Conservation (phyloP, 108 stramenopile species). For the Nitzschia sp. region DNA sequence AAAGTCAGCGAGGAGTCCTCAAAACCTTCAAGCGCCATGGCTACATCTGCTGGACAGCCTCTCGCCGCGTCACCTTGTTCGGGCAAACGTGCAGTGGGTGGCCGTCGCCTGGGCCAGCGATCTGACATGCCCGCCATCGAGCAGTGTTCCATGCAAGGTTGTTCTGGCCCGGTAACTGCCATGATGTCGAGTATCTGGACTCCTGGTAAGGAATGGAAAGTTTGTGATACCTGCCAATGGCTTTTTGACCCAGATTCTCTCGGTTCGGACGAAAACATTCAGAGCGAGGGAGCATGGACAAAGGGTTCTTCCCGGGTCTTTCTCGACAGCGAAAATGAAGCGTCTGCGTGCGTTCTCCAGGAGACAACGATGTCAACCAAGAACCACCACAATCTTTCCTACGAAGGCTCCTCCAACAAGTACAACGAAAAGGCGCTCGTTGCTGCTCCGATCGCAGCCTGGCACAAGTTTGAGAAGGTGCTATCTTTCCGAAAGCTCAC, state of each 20-base stretch:
- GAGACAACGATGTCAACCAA: not conserved
- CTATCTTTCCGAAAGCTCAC: not conserved
- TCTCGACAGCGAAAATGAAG: too few species aligned
- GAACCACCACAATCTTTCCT: not conserved
- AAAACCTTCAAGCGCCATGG: not conserved
- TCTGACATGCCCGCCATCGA: not conserved
- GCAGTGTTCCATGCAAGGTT: not conserved
- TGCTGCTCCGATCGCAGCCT: not conserved
- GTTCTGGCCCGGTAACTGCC: not conserved
- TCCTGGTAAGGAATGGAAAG: not conserved
- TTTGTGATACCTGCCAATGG: conserved; percentile 1
- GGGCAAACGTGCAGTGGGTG: not conserved
- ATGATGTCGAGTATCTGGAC: not conserved
- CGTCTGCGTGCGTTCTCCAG: not conserved
- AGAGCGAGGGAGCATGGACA: too few species aligned
- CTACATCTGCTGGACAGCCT: not conserved
- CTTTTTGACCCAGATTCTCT: not conserved
- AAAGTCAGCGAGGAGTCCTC: too few species aligned
- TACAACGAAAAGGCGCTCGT: not conserved
- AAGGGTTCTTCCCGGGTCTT: too few species aligned
- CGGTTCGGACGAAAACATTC: not conserved
- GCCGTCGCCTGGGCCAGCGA: not conserved
- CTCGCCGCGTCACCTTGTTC: too few species aligned
- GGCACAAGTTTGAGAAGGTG: not conserved
- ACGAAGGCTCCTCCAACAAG: not conserved